Evolutionary conservation across 2,329 filamentous ascomycete species (phyloP), one percentile per base, ranked within the genome.

Genomic region (Davidsoniella virescens): DNA sequence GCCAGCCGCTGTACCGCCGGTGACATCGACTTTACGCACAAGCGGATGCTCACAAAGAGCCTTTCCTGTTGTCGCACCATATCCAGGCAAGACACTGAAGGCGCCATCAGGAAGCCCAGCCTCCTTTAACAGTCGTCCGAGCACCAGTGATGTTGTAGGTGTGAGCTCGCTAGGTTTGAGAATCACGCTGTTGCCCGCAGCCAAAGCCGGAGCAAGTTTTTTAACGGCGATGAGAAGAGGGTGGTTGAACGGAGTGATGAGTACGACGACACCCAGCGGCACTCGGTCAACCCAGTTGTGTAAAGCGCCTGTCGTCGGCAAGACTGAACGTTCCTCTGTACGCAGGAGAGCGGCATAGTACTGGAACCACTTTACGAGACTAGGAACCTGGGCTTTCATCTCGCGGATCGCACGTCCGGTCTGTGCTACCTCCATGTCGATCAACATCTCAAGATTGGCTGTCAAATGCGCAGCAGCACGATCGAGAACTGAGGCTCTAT

Each of bases 91-190:
- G 51, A 87, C 71, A 61, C 87, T 87, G 57, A 87, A 67, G 5
- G 87, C 82, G 20, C 84, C 84, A 0, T 81, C 74, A 1, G 83
- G 83, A 57, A 87, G 86, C 0, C 83, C 84, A 2, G 82, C 82
- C 56, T 86, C 71, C 53, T 76, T 72, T 52, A 86, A 70, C 12
- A 87, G 66, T 26, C 74, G 74, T 0, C 64, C 65, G 1, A 67
- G 55, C 7, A 49, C 51, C 6, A 59, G 57, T 3, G 50, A 44
- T 5, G 68, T 67, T 46, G 77, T 59, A 0, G 73, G 73, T 0
- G 72, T 67, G 57, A 73, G 73, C 58, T 76, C 72, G 17, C 66
- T 69, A n/a, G 66, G 65, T 59, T 77, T 76, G 16, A 75, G 55
- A 4, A 76, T 67, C 16, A 76, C 64, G 0, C 68, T 68, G 57